phyloP scores from a whole-genome alignment of 345 rosid genomes.

The Pelargonium nanum region DNA sequence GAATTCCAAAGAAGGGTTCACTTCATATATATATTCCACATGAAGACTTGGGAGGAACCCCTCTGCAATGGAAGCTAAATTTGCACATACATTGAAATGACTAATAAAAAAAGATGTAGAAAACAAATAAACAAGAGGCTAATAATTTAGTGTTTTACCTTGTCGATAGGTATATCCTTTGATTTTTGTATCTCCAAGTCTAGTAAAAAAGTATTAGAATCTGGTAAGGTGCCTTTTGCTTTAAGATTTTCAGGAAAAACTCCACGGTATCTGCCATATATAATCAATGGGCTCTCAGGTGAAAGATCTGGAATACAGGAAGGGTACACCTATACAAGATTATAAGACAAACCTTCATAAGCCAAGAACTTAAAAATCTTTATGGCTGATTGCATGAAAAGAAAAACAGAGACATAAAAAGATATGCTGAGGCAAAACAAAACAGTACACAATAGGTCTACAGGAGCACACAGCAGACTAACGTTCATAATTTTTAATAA shows the following conservation, averaged over 20 bases:
- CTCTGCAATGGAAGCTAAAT: not conserved
- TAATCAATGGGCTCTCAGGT: conserved; percentile 36
- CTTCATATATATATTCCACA: not conserved
- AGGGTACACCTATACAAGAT: conserved; percentile 41
- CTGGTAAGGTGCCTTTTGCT: conserved; percentile 48
- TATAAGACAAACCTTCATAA: conserved; percentile 1
- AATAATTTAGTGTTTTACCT: conserved; percentile 21
- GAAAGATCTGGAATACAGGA: conserved; percentile 56
- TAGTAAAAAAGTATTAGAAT: conserved; percentile 33
- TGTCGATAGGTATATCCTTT: conserved; percentile 50
- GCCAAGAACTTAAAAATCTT: not conserved
- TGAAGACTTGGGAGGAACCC: too few species aligned
- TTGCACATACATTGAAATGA: not conserved
- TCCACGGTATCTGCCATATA: conserved; percentile 64
- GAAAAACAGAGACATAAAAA: not conserved
- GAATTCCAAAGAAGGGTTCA: too few species aligned
- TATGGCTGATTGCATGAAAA: not conserved
- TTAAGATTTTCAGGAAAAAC: conserved; percentile 43
- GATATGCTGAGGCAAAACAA: not conserved
- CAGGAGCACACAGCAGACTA: not conserved
- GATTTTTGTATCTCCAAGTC: conserved; percentile 48
- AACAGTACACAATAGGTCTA: not conserved
- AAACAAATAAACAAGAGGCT: not conserved
- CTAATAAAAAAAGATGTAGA: not conserved
- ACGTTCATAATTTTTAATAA: too few species aligned